These are phyloP conservation scores for Knufia petricola DNA, from an alignment of 2,329 filamentous ascomycete genomes.

Conservation along the genomic window DNA sequence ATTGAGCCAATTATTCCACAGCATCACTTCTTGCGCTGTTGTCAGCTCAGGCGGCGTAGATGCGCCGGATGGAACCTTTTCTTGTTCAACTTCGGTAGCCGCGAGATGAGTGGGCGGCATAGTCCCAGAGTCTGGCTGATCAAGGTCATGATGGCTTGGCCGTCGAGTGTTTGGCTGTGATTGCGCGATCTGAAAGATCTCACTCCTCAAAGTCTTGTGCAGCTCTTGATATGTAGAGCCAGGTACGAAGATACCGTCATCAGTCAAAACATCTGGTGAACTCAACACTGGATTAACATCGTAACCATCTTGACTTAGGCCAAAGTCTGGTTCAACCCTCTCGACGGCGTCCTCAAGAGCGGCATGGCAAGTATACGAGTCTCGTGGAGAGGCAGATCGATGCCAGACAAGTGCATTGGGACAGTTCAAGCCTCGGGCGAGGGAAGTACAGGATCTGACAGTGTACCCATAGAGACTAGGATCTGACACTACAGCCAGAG, in stretches of 20 bases:
- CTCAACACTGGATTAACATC: conserved; percentile 23
- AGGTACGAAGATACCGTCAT: conserved; percentile 40
- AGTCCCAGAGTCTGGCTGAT: conserved; percentile 4
- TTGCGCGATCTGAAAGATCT: conserved; percentile 37
- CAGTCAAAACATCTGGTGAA: conserved; percentile 26
- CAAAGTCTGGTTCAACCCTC: conserved; percentile 22
- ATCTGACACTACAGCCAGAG: no score
- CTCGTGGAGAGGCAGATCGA: no score
- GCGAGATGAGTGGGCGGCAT: conserved; percentile 7
- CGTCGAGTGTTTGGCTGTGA: conserved; percentile 31
- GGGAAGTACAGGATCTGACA: no score
- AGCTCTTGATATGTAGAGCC: conserved; percentile 40
- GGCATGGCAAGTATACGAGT: not conserved
- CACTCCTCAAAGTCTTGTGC: conserved; percentile 37
- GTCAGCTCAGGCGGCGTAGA: conserved; percentile 25
- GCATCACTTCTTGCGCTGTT: conserved; percentile 25
- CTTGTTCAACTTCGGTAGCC: no score
- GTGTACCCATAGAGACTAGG: no score
- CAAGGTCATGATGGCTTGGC: conserved; percentile 15
- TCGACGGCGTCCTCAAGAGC: not conserved
- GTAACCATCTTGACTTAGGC: no score
- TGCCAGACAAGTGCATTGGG: no score
- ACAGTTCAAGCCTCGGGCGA: no score
- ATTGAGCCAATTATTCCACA: conserved; percentile 28
- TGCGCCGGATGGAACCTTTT: conserved; percentile 14